Percentiles rank a stretch among this genome's conserved stretches.
Conservation (phyloP, 345 rosid species). For the Syzygium aromaticum region DNA sequence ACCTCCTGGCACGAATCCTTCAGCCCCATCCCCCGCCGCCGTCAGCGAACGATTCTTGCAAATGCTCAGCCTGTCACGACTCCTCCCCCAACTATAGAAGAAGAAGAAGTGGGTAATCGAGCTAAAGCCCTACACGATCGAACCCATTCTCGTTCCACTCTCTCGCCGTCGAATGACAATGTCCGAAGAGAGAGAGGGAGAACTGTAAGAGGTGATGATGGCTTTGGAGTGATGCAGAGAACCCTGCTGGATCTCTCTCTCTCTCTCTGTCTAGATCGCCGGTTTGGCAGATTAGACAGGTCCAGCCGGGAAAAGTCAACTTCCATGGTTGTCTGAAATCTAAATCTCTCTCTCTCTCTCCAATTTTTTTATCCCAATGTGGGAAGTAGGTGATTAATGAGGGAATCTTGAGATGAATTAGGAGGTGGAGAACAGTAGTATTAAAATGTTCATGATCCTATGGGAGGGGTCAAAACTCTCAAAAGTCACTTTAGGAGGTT, state of each 20-base stretch:
- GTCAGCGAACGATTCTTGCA: neutral
- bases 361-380: neutral
- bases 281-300: neutral
- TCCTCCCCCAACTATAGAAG: neutral
- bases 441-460: neutral
- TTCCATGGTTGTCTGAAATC: neutral
- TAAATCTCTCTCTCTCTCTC: neutral
- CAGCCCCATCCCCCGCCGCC: conserved; percentile 28
- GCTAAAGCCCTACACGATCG: neutral
- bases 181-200: neutral
- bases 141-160: neutral
- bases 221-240: neutral
- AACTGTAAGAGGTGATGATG: neutral
- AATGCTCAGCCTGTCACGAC: neutral
- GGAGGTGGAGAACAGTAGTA: neutral
- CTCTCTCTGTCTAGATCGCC: neutral
- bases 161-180: neutral
- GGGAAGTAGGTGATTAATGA: neutral
- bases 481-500: rapidly evolving
- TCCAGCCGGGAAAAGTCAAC: neutral
- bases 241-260: neutral
- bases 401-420: neutral
- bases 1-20: conserved; percentile 61
- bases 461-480: neutral
- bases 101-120: neutral